Evolutionary conservation across 2,329 filamentous ascomycete genomes (phyloP).

Genomic region (Phaeosphaeria sp.): DNA sequence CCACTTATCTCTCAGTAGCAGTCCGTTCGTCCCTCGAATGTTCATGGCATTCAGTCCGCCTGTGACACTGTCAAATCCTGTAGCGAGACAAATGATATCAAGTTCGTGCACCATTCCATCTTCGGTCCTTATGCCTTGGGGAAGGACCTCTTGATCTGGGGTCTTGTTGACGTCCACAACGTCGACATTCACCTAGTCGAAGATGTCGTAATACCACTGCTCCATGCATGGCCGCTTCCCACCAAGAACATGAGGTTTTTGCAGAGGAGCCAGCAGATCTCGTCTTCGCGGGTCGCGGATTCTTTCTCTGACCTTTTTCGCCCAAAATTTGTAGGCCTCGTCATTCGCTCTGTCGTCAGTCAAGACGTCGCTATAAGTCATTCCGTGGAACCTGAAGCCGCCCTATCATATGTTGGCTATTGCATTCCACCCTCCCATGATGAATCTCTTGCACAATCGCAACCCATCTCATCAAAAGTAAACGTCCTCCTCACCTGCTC

Average conservation of each 20-base stretch:
- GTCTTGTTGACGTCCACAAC: constrained; percentile 44
- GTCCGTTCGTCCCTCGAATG: constrained; percentile 2
- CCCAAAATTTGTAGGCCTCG: constrained; percentile 52
- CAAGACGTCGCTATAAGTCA: constrained; percentile 26
- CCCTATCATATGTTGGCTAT: constrained; percentile 7
- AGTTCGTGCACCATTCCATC: constrained; percentile 44
- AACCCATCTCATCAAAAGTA: no score
- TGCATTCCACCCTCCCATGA: no score
- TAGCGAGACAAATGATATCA: constrained; percentile 47
- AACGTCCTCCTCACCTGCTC: constrained; percentile 25
- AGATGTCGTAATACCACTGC: constrained; percentile 51
- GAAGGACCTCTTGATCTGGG: constrained; percentile 39
- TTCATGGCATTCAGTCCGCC: constrained; percentile 18
- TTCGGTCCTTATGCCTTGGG: constrained; percentile 37
- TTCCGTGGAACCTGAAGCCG: constrained; percentile 18
- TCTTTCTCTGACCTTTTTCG: constrained; percentile 43
- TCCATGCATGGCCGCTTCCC: constrained; percentile 51
- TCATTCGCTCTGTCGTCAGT: constrained; percentile 44
- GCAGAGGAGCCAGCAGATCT: constrained; percentile 48
- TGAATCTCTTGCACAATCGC: background rate
- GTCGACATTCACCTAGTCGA: constrained; percentile 46
- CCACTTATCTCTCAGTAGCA: constrained; percentile 29
- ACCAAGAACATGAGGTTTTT: constrained; percentile 48
- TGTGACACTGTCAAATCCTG: constrained; percentile 43
- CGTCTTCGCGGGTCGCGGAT: constrained; percentile 48